Percentiles rank a stretch among this genome's conserved stretches.
Evolutionary conservation across 495 filamentous ascomycete genomes (phyloP).

Genomic region (Penicillium roqueforti): DNA sequence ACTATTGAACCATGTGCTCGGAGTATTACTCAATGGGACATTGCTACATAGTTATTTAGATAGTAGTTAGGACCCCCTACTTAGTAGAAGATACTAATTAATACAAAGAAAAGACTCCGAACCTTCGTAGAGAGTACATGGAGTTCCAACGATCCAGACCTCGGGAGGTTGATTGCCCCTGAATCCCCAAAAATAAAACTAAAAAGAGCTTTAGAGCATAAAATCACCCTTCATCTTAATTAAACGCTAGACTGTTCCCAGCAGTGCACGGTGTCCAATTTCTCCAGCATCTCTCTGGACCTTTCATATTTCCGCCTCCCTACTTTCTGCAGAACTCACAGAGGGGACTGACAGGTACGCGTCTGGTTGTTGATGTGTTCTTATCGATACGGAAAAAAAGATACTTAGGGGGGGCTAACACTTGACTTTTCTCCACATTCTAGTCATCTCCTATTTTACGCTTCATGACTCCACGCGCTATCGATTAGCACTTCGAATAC

Average conservation of each 20-base stretch:
- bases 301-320: conserved; percentile 1
- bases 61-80: neutral
- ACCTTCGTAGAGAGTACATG: neutral
- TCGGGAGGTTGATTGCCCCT: neutral
- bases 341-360: conserved; percentile 1
- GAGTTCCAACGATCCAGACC: too few species aligned
- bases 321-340: conserved; percentile 2
- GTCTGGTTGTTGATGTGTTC: neutral
- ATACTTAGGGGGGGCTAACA: conserved; percentile 13
- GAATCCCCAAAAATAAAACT: neutral
- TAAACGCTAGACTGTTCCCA: conserved; percentile 1
- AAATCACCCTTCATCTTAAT: conserved; percentile 2
- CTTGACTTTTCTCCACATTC: conserved; percentile 14
- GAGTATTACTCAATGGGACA: neutral
- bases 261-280: conserved; percentile 2
- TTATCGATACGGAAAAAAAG: neutral
- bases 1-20: conserved; percentile 10
- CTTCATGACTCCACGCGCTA: conserved; percentile 21
- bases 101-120: neutral
- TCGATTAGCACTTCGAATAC: conserved; percentile 16
- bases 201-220: neutral
- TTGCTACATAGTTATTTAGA: neutral
- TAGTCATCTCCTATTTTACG: conserved; percentile 17
- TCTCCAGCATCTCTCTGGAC: neutral
- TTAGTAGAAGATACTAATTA: neutral